Conservation (phyloP, 2,329 filamentous ascomycete genomes). For the Helotiales sp. region DNA sequence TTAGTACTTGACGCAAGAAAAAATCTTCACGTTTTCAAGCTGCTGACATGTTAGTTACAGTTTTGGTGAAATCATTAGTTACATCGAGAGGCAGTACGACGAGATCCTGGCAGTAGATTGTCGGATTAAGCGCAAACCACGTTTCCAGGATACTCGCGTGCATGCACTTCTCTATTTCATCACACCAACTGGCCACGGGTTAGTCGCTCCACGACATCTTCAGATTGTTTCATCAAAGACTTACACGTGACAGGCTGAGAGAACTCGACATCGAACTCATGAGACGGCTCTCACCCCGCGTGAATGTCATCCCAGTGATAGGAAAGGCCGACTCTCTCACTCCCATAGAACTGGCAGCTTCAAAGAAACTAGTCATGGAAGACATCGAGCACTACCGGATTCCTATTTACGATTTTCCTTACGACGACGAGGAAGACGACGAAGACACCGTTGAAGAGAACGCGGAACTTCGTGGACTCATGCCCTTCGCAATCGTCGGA, state of each 20-base stretch:
- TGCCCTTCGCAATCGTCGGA: constrained; percentile 99
- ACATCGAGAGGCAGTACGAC: constrained; percentile 98
- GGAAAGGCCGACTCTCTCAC: constrained; percentile 97
- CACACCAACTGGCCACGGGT: constrained; percentile 95
- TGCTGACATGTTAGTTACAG: constrained; percentile 52
- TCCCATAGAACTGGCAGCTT: constrained; percentile 93
- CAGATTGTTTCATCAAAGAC: not conserved
- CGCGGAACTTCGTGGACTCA: constrained; percentile 91
- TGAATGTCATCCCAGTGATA: constrained; percentile 98
- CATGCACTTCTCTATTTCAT: constrained; percentile 99
- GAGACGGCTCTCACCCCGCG: constrained; percentile 96
- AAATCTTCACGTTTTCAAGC: not conserved
- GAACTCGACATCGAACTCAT: constrained; percentile 99
- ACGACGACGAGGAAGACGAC: constrained; percentile 99
- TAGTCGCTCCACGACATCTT: constrained; percentile 44
- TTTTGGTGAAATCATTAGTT: constrained; percentile 96
- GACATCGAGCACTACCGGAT: constrained; percentile 99
- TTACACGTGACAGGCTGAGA: constrained; percentile 68
- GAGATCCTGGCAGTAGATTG: constrained; percentile 99
- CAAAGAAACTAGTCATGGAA: constrained; percentile 99
- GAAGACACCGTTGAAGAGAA: constrained; percentile 99
- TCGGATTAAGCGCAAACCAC: constrained; percentile 99
- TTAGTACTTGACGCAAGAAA: constrained; percentile 48
- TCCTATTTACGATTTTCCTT: constrained; percentile 99
- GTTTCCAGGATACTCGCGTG: constrained; percentile 98